These are phyloP conservation scores for Athelia psychrophila DNA, from an alignment of 1,284 basidiomycete genomes.

Conservation along the genomic window DNA sequence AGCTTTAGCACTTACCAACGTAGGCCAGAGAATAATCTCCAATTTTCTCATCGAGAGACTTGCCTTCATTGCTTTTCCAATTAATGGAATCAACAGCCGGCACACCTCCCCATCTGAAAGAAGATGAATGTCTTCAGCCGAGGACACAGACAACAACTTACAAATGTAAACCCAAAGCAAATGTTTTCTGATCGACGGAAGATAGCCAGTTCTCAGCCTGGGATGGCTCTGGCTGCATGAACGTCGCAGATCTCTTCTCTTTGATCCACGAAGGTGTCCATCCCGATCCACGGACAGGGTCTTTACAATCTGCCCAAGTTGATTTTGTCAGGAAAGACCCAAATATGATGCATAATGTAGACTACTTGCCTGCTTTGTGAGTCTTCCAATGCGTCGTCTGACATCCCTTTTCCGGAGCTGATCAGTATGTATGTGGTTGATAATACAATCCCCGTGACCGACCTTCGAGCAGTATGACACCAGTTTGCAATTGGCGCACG, in stretches of 20 bases:
- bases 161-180: constrained; percentile 12
- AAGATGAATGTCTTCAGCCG: not conserved
- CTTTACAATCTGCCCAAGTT: constrained; percentile 17
- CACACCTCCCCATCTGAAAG: constrained; percentile 28
- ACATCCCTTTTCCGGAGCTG: constrained; percentile 16
- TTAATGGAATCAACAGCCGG: constrained; percentile 31
- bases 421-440: not conserved
- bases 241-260: constrained; percentile 19
- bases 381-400: constrained; percentile 20
- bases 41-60: constrained; percentile 4
- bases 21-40: constrained; percentile 28
- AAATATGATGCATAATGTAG: not conserved
- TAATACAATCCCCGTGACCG: constrained; percentile 11
- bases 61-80: constrained; percentile 20
- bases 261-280: constrained; percentile 26
- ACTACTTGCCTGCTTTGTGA: constrained; percentile 12
- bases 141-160: constrained; percentile 6
- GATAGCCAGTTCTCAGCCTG: constrained; percentile 2
- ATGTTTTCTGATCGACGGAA: constrained; percentile 3
- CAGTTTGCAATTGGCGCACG: constrained; percentile 30
- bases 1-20: constrained; percentile 16
- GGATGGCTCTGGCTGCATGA: constrained; percentile 7
- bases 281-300: constrained; percentile 13
- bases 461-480: constrained; percentile 37
- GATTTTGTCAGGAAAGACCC: not conserved